Evolutionary conservation across 345 rosid genomes (phyloP).

Genomic region (Raphanus raphanistrum): DNA sequence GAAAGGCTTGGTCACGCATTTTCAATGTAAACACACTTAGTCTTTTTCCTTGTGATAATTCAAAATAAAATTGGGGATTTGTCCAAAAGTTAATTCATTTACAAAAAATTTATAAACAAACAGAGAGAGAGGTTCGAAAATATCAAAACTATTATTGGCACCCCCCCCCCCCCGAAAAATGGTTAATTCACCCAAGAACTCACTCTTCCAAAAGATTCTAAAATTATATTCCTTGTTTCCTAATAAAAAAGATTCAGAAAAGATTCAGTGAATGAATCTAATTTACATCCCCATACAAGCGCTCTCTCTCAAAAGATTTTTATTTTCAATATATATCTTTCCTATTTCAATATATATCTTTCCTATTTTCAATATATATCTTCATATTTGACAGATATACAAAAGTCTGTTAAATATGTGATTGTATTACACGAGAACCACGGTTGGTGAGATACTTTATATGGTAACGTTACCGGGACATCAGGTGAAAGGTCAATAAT

Average conservation of each 20-base stretch:
- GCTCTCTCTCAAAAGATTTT: background rate
- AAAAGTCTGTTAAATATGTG: background rate
- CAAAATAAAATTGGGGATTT: background rate
- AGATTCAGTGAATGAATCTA: background rate
- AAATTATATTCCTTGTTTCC: constrained; percentile 8
- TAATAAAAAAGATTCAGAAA: background rate
- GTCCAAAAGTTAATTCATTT: background rate
- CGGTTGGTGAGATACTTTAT: constrained; percentile 6
- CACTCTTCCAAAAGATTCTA: background rate
- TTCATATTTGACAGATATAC: background rate
- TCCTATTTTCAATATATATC: too few relatives aligned
- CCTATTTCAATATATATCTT: too few relatives aligned
- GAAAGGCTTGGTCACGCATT: background rate
- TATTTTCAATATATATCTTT: background rate
- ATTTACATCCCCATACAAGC: constrained; percentile 1
- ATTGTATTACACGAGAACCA: constrained; percentile 1
- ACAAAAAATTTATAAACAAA: background rate
- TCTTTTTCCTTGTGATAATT: background rate
- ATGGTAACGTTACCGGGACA: background rate
- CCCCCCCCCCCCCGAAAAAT: too few relatives aligned
- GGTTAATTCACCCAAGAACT: background rate
- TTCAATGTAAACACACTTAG: background rate
- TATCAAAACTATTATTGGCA: background rate
- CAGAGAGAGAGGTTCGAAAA: background rate
- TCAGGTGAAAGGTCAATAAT: background rate